Evolutionary conservation across 2,329 filamentous ascomycete genomes (phyloP).

Genomic region (Tolypocladium amazonense): DNA sequence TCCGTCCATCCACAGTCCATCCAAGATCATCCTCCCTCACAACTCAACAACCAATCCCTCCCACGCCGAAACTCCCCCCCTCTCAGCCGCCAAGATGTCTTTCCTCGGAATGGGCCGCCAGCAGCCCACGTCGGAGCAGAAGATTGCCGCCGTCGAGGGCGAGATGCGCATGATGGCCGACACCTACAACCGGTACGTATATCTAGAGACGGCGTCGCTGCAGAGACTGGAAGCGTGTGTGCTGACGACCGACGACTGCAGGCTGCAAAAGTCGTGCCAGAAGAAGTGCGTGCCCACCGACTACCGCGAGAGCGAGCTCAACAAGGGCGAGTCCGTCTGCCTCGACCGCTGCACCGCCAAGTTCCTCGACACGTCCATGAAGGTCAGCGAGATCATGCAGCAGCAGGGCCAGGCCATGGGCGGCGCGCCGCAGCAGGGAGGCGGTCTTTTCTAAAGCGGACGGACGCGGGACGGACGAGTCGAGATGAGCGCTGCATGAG

Average conservation of each 20-base stretch:
- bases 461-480: neutral
- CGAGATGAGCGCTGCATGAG: neutral
- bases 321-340: constrained; percentile 98
- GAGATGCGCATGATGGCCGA: constrained; percentile 97
- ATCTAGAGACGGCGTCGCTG: neutral
- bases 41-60: neutral
- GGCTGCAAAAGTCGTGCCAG: constrained; percentile 79
- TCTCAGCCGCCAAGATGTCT: constrained; percentile 23
- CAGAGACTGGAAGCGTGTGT: neutral
- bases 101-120: constrained; percentile 46
- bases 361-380: constrained; percentile 98
- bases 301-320: constrained; percentile 93
- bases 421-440: constrained; percentile 25
- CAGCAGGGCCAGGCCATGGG: constrained; percentile 64
- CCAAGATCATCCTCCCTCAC: neutral
- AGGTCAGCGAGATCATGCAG: constrained; percentile 95
- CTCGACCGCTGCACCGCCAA: constrained; percentile 95
- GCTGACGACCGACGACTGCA: constrained; percentile 20
- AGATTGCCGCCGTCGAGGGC: constrained; percentile 90
- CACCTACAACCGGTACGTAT: constrained; percentile 88
- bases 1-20: neutral
- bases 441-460: constrained; percentile 17
- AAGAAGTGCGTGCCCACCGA: constrained; percentile 87
- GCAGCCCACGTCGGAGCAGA: constrained; percentile 89
- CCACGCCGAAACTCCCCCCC: neutral